Percentiles rank a stretch among this genome's conserved stretches.
Evolutionary conservation across 2,329 filamentous ascomycete species (phyloP).

Genomic region (Madurella fahalii): DNA sequence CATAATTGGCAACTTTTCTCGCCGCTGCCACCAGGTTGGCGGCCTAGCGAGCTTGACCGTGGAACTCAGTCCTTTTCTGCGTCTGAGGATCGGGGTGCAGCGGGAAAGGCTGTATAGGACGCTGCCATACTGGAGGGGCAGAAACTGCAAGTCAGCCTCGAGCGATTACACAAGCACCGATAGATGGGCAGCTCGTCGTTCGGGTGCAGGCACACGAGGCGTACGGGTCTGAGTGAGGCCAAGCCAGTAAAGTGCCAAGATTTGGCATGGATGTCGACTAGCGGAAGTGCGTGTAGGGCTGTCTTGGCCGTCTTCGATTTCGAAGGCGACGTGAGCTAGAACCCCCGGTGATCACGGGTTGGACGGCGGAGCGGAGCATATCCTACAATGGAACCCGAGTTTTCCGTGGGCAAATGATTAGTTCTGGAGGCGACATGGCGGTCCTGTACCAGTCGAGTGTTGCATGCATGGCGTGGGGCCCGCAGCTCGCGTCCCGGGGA

Average conservation of each 20-base stretch:
- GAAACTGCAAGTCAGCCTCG: not conserved
- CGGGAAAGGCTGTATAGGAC: too few relatives aligned
- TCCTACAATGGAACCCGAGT: not conserved
- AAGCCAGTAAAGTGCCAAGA: conserved; percentile 1
- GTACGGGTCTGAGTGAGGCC: not conserved
- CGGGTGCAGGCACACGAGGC: too few relatives aligned
- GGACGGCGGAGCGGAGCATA: too few relatives aligned
- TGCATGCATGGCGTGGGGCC: not conserved
- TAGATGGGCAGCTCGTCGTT: not conserved
- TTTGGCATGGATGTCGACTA: not conserved
- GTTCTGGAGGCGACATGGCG: too few relatives aligned
- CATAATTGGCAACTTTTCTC: not conserved
- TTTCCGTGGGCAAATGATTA: too few relatives aligned
- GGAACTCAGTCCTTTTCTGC: not conserved
- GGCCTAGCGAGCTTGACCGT: not conserved
- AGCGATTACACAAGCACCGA: not conserved
- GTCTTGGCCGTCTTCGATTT: not conserved
- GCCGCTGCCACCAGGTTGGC: not conserved
- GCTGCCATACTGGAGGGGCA: too few relatives aligned
- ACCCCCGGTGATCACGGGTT: too few relatives aligned
- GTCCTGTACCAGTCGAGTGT: not conserved
- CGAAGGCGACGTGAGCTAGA: too few relatives aligned
- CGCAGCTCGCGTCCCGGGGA: not conserved
- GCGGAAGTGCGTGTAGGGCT: not conserved
- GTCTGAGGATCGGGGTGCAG: not conserved